Percentiles rank a stretch among this genome's conserved stretches.
phyloP scores from a whole-genome alignment of 208 protist genomes.

The Trypanosoma melophagium region DNA sequence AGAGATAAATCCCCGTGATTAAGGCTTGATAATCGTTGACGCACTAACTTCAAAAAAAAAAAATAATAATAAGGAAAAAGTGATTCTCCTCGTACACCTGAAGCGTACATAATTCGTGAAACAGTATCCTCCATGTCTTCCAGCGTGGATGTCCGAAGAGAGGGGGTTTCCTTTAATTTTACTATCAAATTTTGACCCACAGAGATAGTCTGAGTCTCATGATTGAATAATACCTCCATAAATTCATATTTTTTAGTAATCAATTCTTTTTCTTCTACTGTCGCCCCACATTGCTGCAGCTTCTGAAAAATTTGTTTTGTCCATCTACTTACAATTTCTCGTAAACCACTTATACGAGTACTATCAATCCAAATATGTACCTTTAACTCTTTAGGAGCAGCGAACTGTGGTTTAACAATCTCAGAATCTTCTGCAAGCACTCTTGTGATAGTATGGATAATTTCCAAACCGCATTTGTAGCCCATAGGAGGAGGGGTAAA shows the following conservation, averaged over 20 bases:
- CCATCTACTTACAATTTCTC: neutral
- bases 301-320: neutral
- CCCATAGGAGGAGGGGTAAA: neutral
- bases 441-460: slow-evolving; percentile 6
- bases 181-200: neutral
- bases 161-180: neutral
- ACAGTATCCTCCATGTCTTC: neutral
- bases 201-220: neutral
- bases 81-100: too few relatives aligned
- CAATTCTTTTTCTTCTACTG: neutral
- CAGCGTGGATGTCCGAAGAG: neutral
- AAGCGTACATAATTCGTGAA: too few relatives aligned
- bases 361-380: slow-evolving; percentile 6
- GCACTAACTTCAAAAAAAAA: too few relatives aligned
- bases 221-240: neutral
- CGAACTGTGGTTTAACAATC: neutral
- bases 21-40: too few relatives aligned
- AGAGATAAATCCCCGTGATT: too few relatives aligned
- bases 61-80: too few relatives aligned
- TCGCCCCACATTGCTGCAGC: neutral
- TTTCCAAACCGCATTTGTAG: slow-evolving; percentile 5
- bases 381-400: neutral
- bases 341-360: neutral
- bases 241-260: slow-evolving; percentile 1
- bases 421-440: slow-evolving; percentile 11